phyloP scores from a whole-genome alignment of 768 basidiomycete genomes.

The Hygrocybe coccinea region DNA sequence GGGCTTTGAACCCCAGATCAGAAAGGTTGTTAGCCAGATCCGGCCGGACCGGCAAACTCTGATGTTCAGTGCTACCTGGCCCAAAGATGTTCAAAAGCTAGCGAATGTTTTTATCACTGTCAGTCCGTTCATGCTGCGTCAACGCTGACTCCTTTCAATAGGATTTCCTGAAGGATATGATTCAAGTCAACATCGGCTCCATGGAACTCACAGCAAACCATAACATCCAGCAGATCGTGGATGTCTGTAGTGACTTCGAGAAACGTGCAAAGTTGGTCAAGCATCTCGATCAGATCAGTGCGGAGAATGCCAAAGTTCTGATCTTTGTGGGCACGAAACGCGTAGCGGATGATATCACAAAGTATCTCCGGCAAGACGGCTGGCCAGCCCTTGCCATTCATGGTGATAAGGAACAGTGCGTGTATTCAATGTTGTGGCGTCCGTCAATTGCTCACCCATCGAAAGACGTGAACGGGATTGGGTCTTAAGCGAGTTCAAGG shows the following conservation, averaged over 20 bases:
- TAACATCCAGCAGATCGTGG: constrained; percentile 93
- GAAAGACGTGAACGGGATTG: constrained; percentile 94
- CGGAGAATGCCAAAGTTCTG: constrained; percentile 96
- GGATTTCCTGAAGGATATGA: constrained; percentile 96
- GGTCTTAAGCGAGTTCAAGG: constrained; percentile 98
- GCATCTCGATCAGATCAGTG: constrained; percentile 93
- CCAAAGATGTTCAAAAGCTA: constrained; percentile 97
- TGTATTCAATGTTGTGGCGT: constrained; percentile 10
- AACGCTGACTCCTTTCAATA: constrained; percentile 25
- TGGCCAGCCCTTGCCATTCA: constrained; percentile 99
- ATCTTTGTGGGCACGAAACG: constrained; percentile 98
- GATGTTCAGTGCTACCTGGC: constrained; percentile 99
- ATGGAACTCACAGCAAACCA: constrained; percentile 98
- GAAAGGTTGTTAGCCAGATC: constrained; percentile 96
- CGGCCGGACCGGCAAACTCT: constrained; percentile 97
- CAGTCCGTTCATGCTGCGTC: not conserved
- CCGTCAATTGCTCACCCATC: not conserved
- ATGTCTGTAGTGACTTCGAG: constrained; percentile 96
- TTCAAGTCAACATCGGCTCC: constrained; percentile 98
- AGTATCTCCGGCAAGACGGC: constrained; percentile 94
- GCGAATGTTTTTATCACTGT: constrained; percentile 57
- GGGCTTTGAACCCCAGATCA: constrained; percentile 99
- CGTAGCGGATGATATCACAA: constrained; percentile 97
- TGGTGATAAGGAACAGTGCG: constrained; percentile 97
- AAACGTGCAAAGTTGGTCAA: constrained; percentile 95